Percentiles rank a stretch among this genome's conserved stretches.
Evolutionary conservation across 371 early-diverging fungal species (phyloP).

Genomic region (Mortierella sp.): DNA sequence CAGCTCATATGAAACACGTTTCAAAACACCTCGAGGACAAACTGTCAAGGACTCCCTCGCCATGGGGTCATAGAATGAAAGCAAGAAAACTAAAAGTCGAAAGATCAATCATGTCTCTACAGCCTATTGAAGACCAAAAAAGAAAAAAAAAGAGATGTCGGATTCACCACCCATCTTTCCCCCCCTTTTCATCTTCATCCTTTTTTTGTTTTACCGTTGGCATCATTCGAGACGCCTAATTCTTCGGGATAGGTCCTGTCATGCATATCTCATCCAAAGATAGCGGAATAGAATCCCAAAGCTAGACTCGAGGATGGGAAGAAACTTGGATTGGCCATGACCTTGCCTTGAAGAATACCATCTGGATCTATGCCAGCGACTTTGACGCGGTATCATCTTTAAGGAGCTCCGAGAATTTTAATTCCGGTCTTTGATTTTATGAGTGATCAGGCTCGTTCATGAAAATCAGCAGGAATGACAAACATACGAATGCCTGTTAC

Average conservation of each 20-base stretch:
- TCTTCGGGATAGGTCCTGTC: slow-evolving; percentile 64
- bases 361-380: slow-evolving; percentile 84
- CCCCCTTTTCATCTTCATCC: background rate
- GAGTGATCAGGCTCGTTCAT: too few species aligned
- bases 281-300: slow-evolving; percentile 90
- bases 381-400: slow-evolving; percentile 64
- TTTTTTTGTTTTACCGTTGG: slow-evolving; percentile 33
- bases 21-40: slow-evolving; percentile 78
- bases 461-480: too few species aligned
- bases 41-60: slow-evolving; percentile 68
- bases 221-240: slow-evolving; percentile 45
- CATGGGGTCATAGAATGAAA: slow-evolving; percentile 76
- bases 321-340: slow-evolving; percentile 77
- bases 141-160: background rate
- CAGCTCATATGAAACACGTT: slow-evolving; percentile 61
- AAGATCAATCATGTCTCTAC: slow-evolving; percentile 76
- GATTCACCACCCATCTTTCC: too few species aligned
- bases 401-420: slow-evolving; percentile 36
- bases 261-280: slow-evolving; percentile 89
- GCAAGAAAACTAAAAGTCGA: slow-evolving; percentile 79
- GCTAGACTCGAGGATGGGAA: slow-evolving; percentile 70
- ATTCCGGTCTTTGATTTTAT: background rate
- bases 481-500: too few species aligned
- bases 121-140: slow-evolving; percentile 53
- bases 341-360: slow-evolving; percentile 83